Evolutionary conservation across 2,329 filamentous ascomycete species (phyloP), one percentile per base, ranked within the genome.

Genomic region (Pyrenophora teres): DNA sequence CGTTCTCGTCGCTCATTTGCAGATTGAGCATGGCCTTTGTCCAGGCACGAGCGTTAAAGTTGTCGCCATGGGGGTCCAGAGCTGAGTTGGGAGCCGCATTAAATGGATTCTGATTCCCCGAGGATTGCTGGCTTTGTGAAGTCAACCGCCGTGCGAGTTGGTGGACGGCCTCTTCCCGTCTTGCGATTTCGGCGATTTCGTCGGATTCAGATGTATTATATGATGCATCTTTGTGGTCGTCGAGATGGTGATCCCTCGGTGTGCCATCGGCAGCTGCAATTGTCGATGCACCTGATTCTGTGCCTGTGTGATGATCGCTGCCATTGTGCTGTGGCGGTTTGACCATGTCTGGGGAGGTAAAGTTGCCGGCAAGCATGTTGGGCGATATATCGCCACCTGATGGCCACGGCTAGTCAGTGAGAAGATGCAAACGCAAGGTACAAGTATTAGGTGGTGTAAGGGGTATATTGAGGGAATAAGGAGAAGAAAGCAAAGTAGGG

Each of bases 1-100:
- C 74, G 32, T 76, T 70, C 6, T 71, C 65, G 49, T 80, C 78
- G 31, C 69, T 62, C 2, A 73, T 70, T 38, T 75, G 73, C 38
- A 80, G 56, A 56, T 80, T 77, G 52, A 80, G 73, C 71, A 80
- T 77, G 16, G 77, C 76, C 64, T 78, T 80, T 37, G 77, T 76
- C 78, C 78, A 81, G 56, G 74, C 69, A 30, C 78, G 68, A 16
- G 78, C 76, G 38, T 74, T 76, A 73, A 81, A 81, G 60, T 80
- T 73, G 2, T 72, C 63, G 40, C 76, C 74, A 58, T 72, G 64
- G 15, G 79, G 78, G 51, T 81, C 77, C n/a, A 80, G 64, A 8
- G 71, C 62, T 1, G 77, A 78, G 49, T 71, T 75, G 25, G 74
- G 60, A 23, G 72, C 66, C 10, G 77, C 74, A 46, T 65, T 52